Conservation (phyloP, 2,329 filamentous ascomycete species). For the Colletotrichum sublineola region DNA sequence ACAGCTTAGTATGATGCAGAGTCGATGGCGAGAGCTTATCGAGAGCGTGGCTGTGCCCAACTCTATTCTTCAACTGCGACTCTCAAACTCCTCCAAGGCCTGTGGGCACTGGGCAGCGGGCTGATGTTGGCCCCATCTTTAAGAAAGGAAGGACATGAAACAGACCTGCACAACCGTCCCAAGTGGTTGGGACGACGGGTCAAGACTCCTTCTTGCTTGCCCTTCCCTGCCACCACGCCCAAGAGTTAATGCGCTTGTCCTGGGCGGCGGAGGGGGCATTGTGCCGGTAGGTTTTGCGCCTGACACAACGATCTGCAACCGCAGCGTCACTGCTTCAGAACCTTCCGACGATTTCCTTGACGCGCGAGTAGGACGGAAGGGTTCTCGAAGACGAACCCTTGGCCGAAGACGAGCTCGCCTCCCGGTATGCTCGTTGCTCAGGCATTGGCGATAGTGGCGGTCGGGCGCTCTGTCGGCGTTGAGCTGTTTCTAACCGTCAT, state of each 20-base stretch:
- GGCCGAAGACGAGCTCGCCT: constrained; percentile 15
- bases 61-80: not conserved
- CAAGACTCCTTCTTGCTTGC: constrained; percentile 1
- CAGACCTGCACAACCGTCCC: constrained; percentile 34
- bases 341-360: constrained; percentile 11
- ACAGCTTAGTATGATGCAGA: constrained; percentile 11
- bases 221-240: constrained; percentile 2
- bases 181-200: constrained; percentile 34
- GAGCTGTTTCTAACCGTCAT: constrained; percentile 19
- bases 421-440: not conserved
- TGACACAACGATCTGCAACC: constrained; percentile 42
- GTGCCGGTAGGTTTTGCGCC: constrained; percentile 31
- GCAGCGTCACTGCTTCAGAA: constrained; percentile 39
- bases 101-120: constrained; percentile 7
- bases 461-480: constrained; percentile 10
- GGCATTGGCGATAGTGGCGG: not conserved
- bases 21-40: constrained; percentile 1
- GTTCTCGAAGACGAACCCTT: constrained; percentile 20
- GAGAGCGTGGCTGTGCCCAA: constrained; percentile 23
- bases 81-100: constrained; percentile 18
- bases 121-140: constrained; percentile 26
- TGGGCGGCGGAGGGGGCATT: constrained; percentile 15
- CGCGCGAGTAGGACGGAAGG: constrained; percentile 15
- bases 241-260: constrained; percentile 25
- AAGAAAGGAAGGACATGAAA: constrained; percentile 15